phyloP scores from a whole-genome alignment of 139 green algal species.

The Choricystis sp. region DNA sequence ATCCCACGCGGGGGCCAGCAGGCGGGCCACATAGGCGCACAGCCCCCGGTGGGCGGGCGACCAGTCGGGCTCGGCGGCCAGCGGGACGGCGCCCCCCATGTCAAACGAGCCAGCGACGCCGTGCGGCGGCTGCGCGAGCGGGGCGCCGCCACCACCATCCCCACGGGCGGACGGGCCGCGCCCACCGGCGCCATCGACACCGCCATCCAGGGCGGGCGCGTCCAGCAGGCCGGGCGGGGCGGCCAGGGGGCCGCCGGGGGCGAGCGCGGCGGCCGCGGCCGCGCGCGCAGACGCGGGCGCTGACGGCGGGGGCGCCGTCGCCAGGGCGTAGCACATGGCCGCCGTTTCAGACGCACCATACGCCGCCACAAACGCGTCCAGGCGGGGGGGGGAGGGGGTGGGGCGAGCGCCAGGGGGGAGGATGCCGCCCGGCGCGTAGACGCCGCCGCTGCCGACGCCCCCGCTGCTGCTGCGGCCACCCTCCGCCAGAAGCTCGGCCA shows the following conservation, averaged over 20 bases:
- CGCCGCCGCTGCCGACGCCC: not conserved
- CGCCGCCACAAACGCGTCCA: constrained; percentile 62
- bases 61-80: constrained; percentile 56
- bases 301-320: constrained; percentile 15
- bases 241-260: not conserved
- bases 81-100: constrained; percentile 38
- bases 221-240: not conserved
- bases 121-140: not conserved
- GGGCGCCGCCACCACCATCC: not conserved
- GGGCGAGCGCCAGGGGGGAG: constrained; percentile 24
- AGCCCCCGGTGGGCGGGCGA: constrained; percentile 60
- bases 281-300: too few relatives aligned
- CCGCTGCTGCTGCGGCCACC: not conserved
- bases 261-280: constrained; percentile 4
- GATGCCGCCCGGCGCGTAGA: not conserved
- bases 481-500: constrained; percentile 8
- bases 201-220: not conserved
- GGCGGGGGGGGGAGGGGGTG: constrained; percentile 23
- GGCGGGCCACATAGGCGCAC: constrained; percentile 47
- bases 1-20: constrained; percentile 28
- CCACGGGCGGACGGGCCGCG: constrained; percentile 7
- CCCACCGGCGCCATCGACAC: too few relatives aligned
- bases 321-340: constrained; percentile 75
- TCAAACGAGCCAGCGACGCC: constrained; percentile 27
- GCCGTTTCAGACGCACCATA: constrained; percentile 64